Evolutionary conservation across 192 early-diverging fungal species (phyloP).

Genomic region (Podila clonocystis): DNA sequence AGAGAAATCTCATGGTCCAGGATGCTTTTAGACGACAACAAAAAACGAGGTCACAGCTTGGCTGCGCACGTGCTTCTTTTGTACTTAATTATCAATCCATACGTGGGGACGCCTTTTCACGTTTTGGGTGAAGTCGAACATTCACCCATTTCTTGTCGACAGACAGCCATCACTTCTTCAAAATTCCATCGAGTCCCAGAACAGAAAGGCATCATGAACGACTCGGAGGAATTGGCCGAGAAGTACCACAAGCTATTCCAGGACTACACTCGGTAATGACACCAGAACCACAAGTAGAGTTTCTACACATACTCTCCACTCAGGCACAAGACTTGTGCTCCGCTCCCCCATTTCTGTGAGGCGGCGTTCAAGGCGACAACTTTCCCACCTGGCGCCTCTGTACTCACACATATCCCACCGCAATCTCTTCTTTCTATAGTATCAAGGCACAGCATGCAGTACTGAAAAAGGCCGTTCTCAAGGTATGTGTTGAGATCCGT

Average conservation of each 20-base stretch:
- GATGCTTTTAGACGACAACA: too few species aligned
- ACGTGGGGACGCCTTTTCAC: too few species aligned
- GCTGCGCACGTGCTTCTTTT: too few species aligned
- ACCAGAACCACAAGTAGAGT: too few species aligned
- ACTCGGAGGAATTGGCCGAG: constrained; percentile 63
- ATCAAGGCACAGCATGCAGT: constrained; percentile 70
- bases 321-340: too few species aligned
- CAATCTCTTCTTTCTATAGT: constrained; percentile 18
- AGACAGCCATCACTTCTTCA: not conserved
- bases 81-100: too few species aligned
- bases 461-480: constrained; percentile 65
- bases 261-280: constrained; percentile 61
- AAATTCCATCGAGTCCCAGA: not conserved
- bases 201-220: constrained; percentile 26
- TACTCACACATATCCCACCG: not conserved
- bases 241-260: constrained; percentile 66
- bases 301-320: too few species aligned
- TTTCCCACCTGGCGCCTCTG: not conserved
- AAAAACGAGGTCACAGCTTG: too few species aligned
- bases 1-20: too few species aligned
- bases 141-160: too few species aligned
- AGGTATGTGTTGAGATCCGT: constrained; percentile 42
- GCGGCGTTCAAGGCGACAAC: not conserved
- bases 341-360: not conserved
- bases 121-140: too few species aligned